Percentiles rank a stretch among this genome's conserved stretches.
These are phyloP conservation scores for Misopates orontium DNA, from an alignment of 257 asterid genomes.

Conservation along the genomic window DNA sequence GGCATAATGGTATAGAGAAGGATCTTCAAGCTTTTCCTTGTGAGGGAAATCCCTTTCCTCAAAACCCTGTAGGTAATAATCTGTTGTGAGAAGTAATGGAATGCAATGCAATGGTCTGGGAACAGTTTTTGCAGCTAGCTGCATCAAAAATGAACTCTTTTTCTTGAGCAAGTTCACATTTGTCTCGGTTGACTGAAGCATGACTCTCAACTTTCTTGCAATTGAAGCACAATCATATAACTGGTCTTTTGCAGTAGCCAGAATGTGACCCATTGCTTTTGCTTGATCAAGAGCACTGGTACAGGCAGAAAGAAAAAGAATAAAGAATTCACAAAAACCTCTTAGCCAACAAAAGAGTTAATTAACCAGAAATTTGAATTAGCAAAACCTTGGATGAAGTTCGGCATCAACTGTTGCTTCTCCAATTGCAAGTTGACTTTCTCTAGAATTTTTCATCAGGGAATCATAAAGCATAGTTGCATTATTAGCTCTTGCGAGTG, in stretches of 20 bases:
- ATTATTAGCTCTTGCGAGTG: conserved; percentile 84
- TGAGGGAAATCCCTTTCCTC: conserved; percentile 54
- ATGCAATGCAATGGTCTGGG: conserved; percentile 90
- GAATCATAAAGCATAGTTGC: conserved; percentile 63
- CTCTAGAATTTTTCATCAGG: conserved; percentile 67
- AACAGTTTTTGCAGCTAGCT: conserved; percentile 92
- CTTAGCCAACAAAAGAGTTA: conserved; percentile 24
- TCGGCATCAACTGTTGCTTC: conserved; percentile 85
- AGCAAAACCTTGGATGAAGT: conserved; percentile 74
- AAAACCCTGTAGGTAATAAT: conserved; percentile 60
- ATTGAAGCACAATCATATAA: conserved; percentile 66
- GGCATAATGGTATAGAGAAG: conserved; percentile 80
- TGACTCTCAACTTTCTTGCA: conserved; percentile 83
- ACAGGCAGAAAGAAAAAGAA: conserved; percentile 26
- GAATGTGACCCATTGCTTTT: conserved; percentile 87
- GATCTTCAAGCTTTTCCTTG: conserved; percentile 81
- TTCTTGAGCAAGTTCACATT: conserved; percentile 55
- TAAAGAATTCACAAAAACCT: conserved; percentile 19
- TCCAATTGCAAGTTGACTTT: conserved; percentile 72
- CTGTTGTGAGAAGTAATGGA: conserved; percentile 78
- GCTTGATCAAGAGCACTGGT: conserved; percentile 78
- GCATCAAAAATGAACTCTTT: conserved; percentile 84
- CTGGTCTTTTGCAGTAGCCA: conserved; percentile 82
- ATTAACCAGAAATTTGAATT: conserved; percentile 23
- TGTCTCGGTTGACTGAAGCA: conserved; percentile 84